These are phyloP conservation scores for Alternaria incomplexa DNA, from an alignment of 2,329 filamentous ascomycete genomes.

Conservation along the genomic window DNA sequence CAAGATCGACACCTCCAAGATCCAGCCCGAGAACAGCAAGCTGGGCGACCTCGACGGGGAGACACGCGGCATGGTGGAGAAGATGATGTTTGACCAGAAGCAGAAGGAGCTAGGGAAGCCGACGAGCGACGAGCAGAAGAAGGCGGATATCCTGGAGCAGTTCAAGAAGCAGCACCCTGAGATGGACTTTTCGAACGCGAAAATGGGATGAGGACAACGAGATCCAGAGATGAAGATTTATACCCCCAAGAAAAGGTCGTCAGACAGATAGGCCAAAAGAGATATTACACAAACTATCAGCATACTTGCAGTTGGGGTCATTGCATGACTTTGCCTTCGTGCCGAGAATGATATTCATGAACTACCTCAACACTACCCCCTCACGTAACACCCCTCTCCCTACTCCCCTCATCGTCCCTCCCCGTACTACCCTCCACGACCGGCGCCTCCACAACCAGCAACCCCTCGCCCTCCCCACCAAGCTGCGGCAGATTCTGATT, in stretches of 20 bases:
- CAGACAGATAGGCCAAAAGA: neutral
- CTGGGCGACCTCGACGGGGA: slow-evolving; percentile 92
- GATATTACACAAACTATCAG: neutral
- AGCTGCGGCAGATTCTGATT: neutral
- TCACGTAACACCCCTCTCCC: neutral
- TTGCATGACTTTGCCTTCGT: neutral
- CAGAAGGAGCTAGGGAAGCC: slow-evolving; percentile 93
- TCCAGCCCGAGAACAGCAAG: slow-evolving; percentile 90
- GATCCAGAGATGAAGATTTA: neutral
- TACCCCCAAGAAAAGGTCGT: neutral
- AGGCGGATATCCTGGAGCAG: slow-evolving; percentile 85
- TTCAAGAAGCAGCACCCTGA: slow-evolving; percentile 83
- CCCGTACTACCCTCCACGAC: slow-evolving; percentile 5
- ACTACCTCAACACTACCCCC: neutral
- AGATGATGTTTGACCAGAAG: slow-evolving; percentile 99
- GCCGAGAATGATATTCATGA: neutral
- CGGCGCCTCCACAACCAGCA: slow-evolving; percentile 43
- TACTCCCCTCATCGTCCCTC: neutral
- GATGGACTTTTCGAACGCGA: slow-evolving; percentile 72
- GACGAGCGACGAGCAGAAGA: slow-evolving; percentile 93
- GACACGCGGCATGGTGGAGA: slow-evolving; percentile 97
- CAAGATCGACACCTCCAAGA: slow-evolving; percentile 93
- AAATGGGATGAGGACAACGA: slow-evolving; percentile 55
- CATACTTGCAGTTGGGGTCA: neutral
- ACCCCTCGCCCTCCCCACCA: slow-evolving; percentile 17